Evolutionary conservation across 257 asterid species (phyloP).

Genomic region (Rubia yunnanensis): DNA sequence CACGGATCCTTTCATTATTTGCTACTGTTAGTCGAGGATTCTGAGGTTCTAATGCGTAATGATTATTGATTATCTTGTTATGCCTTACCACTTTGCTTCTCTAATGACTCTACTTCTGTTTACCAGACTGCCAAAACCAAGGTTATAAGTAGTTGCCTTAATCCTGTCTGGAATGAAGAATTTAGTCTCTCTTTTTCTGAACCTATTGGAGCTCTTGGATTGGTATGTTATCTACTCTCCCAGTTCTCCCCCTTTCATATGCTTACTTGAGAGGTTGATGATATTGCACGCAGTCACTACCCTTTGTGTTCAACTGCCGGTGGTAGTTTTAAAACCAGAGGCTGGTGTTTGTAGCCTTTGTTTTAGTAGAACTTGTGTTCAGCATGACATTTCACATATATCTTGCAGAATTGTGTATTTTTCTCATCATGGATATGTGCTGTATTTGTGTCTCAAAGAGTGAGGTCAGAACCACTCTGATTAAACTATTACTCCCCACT

Average conservation of each 20-base stretch:
- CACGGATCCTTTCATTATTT: not conserved
- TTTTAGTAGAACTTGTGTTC: not conserved
- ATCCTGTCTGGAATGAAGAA: slow-evolving; percentile 52
- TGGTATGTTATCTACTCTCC: slow-evolving; percentile 18
- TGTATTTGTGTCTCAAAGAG: not conserved
- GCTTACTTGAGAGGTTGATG: not conserved
- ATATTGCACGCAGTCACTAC: not conserved
- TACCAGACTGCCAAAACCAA: slow-evolving; percentile 39
- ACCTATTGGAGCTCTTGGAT: slow-evolving; percentile 26
- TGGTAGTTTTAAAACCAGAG: not conserved
- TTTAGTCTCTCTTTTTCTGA: slow-evolving; percentile 33
- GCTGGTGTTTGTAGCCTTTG: too few relatives aligned
- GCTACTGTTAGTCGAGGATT: not conserved
- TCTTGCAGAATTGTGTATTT: not conserved
- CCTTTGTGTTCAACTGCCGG: not conserved
- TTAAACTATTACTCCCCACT: not conserved
- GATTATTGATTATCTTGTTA: not conserved
- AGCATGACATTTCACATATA: not conserved
- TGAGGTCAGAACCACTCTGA: not conserved
- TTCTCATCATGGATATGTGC: not conserved
- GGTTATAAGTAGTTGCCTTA: slow-evolving; percentile 34
- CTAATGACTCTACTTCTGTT: slow-evolving; percentile 4
- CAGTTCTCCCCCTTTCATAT: not conserved
- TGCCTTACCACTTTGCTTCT: not conserved
- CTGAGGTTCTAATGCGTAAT: not conserved